phyloP scores from a whole-genome alignment of 495 filamentous ascomycete genomes.

The Stereocaulon alpinum region DNA sequence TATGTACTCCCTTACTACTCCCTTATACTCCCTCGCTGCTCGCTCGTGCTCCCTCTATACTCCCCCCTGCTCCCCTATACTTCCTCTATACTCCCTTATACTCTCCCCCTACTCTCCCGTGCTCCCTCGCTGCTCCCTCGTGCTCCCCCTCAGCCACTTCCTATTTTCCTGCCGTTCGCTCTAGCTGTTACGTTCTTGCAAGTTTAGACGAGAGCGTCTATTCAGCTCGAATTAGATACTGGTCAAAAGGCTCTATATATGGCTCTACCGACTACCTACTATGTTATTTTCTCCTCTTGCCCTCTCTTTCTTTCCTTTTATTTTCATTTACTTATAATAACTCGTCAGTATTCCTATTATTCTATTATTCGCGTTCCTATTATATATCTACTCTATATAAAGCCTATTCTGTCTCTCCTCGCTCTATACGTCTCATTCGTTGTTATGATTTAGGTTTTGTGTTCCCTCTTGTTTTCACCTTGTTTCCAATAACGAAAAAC shows the following conservation, averaged over 20 bases:
- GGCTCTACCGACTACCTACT: background rate
- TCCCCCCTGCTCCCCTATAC: slow-evolving; percentile 6
- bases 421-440: slow-evolving; percentile 9
- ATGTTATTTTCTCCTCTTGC: background rate
- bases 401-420: background rate
- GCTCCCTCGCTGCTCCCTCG: slow-evolving; percentile 6
- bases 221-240: slow-evolving; percentile 8
- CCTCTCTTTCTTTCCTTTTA: background rate
- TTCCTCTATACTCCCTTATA: slow-evolving; percentile 8
- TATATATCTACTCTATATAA: slow-evolving; percentile 1
- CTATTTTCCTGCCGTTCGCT: slow-evolving; percentile 5
- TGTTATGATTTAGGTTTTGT: background rate
- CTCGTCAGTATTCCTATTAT: background rate
- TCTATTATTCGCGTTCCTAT: background rate
- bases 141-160: slow-evolving; percentile 13
- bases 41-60: slow-evolving; percentile 2
- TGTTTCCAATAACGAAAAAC: slow-evolving; percentile 2
- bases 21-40: slow-evolving; percentile 5
- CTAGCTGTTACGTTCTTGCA: slow-evolving; percentile 2
- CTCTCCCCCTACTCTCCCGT: background rate
- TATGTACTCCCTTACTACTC: background rate
- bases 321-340: background rate
- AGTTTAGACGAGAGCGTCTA: slow-evolving; percentile 5
- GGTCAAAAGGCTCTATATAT: slow-evolving; percentile 3
- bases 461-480: background rate